Evolutionary conservation across 2,329 filamentous ascomycete species (phyloP), one percentile per base, ranked within the genome.

Genomic region (Beauveria medogensis): DNA sequence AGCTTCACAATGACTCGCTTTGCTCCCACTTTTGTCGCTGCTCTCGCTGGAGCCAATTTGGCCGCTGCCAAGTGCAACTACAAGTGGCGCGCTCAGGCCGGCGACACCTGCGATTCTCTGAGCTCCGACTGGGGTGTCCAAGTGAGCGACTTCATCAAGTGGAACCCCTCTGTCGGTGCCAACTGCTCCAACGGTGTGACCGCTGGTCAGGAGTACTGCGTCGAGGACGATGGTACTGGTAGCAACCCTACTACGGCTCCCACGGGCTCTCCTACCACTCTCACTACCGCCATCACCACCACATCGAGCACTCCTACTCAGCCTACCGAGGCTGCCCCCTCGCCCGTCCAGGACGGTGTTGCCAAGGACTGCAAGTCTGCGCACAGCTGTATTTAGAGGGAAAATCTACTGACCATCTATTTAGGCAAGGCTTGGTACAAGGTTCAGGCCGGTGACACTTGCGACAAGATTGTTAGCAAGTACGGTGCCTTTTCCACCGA

Each of bases 101-200:
- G 68, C 20, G 69, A 68, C 62, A 70, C 69, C 22, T 72, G 69
- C 59, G 61, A 62, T n/a, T 65, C 64, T 53, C 66, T 71, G 53
- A 61, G 64, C 28, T 53, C 56, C 20, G 61, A 55, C 63, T 70
- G 69, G 69, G 68, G 64, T 14, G 18, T 69, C 34, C 60, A 60
- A 7, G 61, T 65, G 34, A 59, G 63, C 14, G 62, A 63, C 5
- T 67, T 71, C 26, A 61, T 65, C 59, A 58, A 60, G 7, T 62
- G 68, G 63, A 71, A 70, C 63, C 69, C 69, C 4, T 65, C 65
- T 44, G 61, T 67, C 30, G 60, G 64, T 24, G 30, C 44, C 16
- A 28, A 55, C 28, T 62, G 61, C 44, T 20, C 41, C n/a, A 50
- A 26, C 26, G 61, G 61, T 28, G 22, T 62, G 10, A 40, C 1